These are phyloP conservation scores for Diaporthe sp. DNA, from an alignment of 2,329 filamentous ascomycete genomes.

Conservation along the genomic window DNA sequence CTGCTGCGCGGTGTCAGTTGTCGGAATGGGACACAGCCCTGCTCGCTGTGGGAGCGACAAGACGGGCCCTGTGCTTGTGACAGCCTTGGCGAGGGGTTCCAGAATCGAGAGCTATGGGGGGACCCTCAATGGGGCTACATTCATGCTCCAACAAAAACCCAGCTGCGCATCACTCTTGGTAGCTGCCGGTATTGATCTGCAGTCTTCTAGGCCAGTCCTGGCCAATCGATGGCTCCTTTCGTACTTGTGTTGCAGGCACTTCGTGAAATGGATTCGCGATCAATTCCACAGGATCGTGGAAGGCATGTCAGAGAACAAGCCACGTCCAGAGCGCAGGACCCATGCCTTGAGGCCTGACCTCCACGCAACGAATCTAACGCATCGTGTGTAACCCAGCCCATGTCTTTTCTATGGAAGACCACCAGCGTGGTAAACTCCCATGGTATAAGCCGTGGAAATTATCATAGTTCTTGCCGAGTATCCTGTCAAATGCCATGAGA, in stretches of 20 bases:
- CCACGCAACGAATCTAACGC: neutral
- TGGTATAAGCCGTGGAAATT: neutral
- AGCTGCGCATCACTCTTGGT: slow-evolving; percentile 15
- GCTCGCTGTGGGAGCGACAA: neutral
- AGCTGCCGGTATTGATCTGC: slow-evolving; percentile 6
- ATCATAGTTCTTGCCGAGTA: neutral
- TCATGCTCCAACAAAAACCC: slow-evolving; percentile 5
- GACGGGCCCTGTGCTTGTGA: slow-evolving; percentile 10
- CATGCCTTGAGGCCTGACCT: neutral
- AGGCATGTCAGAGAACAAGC: neutral
- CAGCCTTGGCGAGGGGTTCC: slow-evolving; percentile 18
- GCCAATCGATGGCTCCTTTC: neutral
- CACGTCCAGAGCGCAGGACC: neutral
- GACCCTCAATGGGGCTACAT: neutral
- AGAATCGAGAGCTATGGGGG: neutral
- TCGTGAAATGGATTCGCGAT: neutral
- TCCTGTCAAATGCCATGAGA: neutral
- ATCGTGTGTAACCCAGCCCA: neutral
- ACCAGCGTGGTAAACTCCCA: neutral
- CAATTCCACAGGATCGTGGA: neutral
- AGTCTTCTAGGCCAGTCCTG: slow-evolving; percentile 3
- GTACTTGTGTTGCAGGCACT: neutral
- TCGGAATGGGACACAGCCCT: neutral
- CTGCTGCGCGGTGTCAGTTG: neutral
- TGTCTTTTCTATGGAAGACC: neutral